A percentile compares a stretch with the other conserved stretches of the same genome.
phyloP scores from a whole-genome alignment of 441 rosid genomes.

The Capsella rubella region DNA sequence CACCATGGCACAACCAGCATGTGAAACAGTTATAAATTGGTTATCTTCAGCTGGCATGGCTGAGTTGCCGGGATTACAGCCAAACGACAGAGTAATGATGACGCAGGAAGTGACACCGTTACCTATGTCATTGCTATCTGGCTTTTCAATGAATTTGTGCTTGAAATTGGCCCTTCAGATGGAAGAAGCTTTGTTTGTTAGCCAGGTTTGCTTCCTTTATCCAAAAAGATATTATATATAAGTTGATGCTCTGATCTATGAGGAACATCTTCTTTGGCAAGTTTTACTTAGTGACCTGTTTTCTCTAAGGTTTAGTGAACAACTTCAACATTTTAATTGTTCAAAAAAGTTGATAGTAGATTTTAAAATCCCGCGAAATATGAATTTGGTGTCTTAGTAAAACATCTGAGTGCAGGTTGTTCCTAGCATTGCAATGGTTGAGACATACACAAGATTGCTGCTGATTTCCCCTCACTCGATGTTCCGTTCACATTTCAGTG shows the following conservation, averaged over 20 bases:
- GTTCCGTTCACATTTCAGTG: conserved; percentile 93
- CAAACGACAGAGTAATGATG: conserved; percentile 82
- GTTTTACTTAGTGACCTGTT: conserved; percentile 28
- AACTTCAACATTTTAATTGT: conserved; percentile 18
- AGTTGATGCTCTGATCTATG: conserved; percentile 19
- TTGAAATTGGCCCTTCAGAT: conserved; percentile 79
- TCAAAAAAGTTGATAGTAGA: conserved; percentile 1
- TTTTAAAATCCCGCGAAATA: conserved; percentile 15
- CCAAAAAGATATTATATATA: conserved; percentile 25
- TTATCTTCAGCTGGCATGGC: conserved; percentile 78
- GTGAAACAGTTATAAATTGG: conserved; percentile 86
- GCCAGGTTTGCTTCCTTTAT: conserved; percentile 66
- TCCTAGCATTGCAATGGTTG: conserved; percentile 99
- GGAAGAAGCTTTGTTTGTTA: conserved; percentile 88
- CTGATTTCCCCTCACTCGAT: conserved; percentile 90
- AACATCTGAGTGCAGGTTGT: conserved; percentile 69
- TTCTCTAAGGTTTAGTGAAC: conserved; percentile 27
- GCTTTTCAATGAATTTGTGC: conserved; percentile 90
- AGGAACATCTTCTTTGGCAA: conserved; percentile 24
- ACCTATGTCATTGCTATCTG: conserved; percentile 91
- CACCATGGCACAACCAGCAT: conserved; percentile 97
- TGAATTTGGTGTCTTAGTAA: conserved; percentile 30
- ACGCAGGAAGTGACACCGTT: conserved; percentile 95
- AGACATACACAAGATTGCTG: conserved; percentile 93
- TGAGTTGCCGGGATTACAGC: conserved; percentile 74